Evolutionary conservation across 2,329 filamentous ascomycete genomes (phyloP).

Genomic region (Fusarium napiforme): DNA sequence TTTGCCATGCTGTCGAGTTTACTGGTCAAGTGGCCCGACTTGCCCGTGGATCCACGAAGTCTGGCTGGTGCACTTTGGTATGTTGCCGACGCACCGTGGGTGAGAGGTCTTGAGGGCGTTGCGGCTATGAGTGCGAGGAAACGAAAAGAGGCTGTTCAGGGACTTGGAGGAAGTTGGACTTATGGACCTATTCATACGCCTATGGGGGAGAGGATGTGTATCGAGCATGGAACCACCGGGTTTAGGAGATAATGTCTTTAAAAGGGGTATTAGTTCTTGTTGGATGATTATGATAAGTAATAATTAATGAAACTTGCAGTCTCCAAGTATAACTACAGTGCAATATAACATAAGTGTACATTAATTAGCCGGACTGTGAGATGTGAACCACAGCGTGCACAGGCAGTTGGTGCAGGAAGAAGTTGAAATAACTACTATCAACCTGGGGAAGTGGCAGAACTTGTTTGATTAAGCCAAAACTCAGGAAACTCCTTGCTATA

Average conservation of each 20-base stretch:
- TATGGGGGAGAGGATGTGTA: slow-evolving; percentile 29
- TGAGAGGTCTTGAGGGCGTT: slow-evolving; percentile 28
- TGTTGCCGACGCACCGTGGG: slow-evolving; percentile 41
- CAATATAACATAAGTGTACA: background rate
- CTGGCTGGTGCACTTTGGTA: slow-evolving; percentile 59
- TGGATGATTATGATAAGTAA: background rate
- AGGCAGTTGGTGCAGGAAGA: background rate
- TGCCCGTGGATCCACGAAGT: slow-evolving; percentile 59
- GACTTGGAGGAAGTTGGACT: slow-evolving; percentile 31
- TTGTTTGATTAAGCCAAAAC: fast-evolving
- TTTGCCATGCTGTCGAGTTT: slow-evolving; percentile 52
- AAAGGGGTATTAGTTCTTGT: fast-evolving
- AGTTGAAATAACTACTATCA: background rate
- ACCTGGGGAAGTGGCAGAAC: background rate
- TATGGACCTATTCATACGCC: slow-evolving; percentile 32
- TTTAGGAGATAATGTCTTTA: background rate
- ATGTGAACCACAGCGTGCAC: background rate
- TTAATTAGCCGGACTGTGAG: background rate
- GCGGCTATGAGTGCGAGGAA: slow-evolving; percentile 28
- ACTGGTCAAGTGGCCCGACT: slow-evolving; percentile 54
- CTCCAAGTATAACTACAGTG: too few species aligned
- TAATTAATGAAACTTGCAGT: background rate
- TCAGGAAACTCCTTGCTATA: too few species aligned
- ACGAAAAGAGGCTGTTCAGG: slow-evolving; percentile 20
- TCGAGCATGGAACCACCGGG: slow-evolving; percentile 31